Evolutionary conservation across 768 basidiomycete genomes (phyloP), one percentile per base, ranked within the genome.

Genomic region (Leucocoprinus leucothites): DNA sequence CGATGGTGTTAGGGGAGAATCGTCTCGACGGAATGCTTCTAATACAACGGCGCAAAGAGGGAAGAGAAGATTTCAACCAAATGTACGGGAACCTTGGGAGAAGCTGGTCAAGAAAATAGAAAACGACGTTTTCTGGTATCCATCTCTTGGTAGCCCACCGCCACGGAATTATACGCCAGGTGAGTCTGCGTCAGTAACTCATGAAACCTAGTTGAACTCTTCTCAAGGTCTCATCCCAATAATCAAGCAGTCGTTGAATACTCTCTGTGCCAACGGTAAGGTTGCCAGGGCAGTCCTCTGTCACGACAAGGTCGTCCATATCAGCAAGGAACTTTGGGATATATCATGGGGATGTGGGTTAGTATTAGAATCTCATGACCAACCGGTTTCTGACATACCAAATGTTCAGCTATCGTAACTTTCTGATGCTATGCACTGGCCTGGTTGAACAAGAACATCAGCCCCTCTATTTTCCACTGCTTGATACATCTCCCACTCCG

Each of bases 161-260:
- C 71, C 73, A 2, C 53, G 59, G 3, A 87, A 86, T 61, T 86
- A 76, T 63, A 81, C 81, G 0, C 89, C 89, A 48, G 85, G 89
- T 86, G 64, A 42, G 58, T n/a, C n/a, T n/a, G n/a, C n/a, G n/a
- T n/a, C n/a, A n/a, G n/a, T n/a, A n/a, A n/a, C n/a, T n/a, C n/a
- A n/a, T n/a, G n/a, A n/a, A n/a, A n/a, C n/a, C n/a, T n/a, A n/a
- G n/a, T n/a, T n/a, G n/a, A n/a, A n/a, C n/a, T n/a, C n/a, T n/a
- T n/a, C n/a, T n/a, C n/a, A n/a, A 90, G 89, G 86, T 16, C 66
- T 91, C 6, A 83, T 94, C 58, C 77, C 80, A 5, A 60, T 90
- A 3, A 66, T 93, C 47, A 82, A 74, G 63, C 78, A 74, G 46
- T 77, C 81, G 9, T 65, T 93, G 21, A 67, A 73, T 49, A 75